A percentile compares a stretch with the other conserved stretches of the same genome.
These are phyloP conservation scores for Tetracentron sinense DNA, from an alignment of 164 flowering plant species.

Conservation along the genomic window DNA sequence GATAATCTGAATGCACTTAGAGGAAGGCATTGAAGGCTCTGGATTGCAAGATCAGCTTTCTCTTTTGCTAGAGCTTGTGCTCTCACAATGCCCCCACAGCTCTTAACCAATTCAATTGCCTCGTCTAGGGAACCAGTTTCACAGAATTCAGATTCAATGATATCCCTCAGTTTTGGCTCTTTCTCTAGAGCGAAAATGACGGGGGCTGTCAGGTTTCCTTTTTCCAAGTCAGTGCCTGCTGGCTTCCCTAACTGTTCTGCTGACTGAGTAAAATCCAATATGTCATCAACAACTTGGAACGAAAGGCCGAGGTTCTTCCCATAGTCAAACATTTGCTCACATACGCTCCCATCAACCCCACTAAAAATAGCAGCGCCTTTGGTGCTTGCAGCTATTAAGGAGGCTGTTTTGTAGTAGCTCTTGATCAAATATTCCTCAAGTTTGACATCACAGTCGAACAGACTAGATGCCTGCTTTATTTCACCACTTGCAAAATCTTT, in stretches of 20 bases:
- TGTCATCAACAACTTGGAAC: constrained; percentile 94
- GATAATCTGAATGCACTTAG: constrained; percentile 50
- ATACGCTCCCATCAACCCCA: constrained; percentile 39
- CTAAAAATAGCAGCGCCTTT: constrained; percentile 92
- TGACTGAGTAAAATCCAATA: constrained; percentile 90
- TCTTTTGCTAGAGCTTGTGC: constrained; percentile 69
- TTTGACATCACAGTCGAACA: constrained; percentile 73
- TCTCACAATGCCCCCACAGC: constrained; percentile 67
- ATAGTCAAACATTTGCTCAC: constrained; percentile 72
- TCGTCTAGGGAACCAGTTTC: constrained; percentile 75
- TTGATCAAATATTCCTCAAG: constrained; percentile 83
- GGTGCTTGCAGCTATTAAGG: constrained; percentile 85
- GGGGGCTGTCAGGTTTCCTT: constrained; percentile 94
- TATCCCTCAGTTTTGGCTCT: constrained; percentile 67
- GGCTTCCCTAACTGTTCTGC: constrained; percentile 95
- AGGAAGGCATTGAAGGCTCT: constrained; percentile 74
- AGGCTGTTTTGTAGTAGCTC: constrained; percentile 94
- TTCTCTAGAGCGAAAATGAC: constrained; percentile 84
- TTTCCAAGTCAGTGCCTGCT: constrained; percentile 75
- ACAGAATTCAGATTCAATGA: constrained; percentile 80
- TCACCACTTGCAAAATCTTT: constrained; percentile 99
- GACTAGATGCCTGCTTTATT: constrained; percentile 94
- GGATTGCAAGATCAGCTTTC: constrained; percentile 72
- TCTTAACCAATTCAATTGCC: constrained; percentile 58
- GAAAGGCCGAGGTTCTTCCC: constrained; percentile 91